phyloP scores from a whole-genome alignment of 225 moss, liverwort and hornwort species.

The Physcomitrium patens region DNA sequence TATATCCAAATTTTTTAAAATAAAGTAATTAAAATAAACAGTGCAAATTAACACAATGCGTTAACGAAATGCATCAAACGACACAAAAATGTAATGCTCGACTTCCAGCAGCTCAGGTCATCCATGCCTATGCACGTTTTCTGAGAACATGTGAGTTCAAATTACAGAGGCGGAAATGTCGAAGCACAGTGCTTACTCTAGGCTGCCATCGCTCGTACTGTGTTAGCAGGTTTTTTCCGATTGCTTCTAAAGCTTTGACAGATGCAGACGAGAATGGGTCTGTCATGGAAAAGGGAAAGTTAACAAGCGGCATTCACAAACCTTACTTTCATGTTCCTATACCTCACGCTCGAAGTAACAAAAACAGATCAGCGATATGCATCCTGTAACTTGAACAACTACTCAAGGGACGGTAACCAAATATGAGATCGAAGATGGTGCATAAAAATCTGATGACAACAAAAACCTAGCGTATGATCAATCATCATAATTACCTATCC shows the following conservation, averaged over 20 bases:
- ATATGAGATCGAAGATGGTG: slow-evolving; percentile 18
- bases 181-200: slow-evolving; percentile 54
- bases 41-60: no score
- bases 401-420: neutral
- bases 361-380: neutral
- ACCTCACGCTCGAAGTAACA: neutral
- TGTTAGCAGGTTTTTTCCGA: slow-evolving; percentile 88
- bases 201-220: slow-evolving; percentile 99
- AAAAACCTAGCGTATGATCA: neutral
- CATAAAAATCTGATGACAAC: neutral
- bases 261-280: slow-evolving; percentile 84
- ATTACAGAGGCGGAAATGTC: slow-evolving; percentile 9
- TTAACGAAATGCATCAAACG: neutral
- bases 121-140: neutral
- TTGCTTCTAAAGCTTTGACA: slow-evolving; percentile 87
- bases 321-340: neutral
- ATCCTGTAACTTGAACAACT: slow-evolving; percentile 1
- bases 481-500: slow-evolving; percentile 71
- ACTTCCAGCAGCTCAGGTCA: neutral
- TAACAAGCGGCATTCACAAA: slow-evolving; percentile 1
- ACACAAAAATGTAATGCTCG: neutral
- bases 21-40: no score
- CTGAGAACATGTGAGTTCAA: neutral
- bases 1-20: no score
- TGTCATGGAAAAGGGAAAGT: slow-evolving; percentile 37